Percentiles rank a stretch among this genome's conserved stretches.
Evolutionary conservation across 192 early-diverging fungal species (phyloP).

Genomic region (Endogone sp.): DNA sequence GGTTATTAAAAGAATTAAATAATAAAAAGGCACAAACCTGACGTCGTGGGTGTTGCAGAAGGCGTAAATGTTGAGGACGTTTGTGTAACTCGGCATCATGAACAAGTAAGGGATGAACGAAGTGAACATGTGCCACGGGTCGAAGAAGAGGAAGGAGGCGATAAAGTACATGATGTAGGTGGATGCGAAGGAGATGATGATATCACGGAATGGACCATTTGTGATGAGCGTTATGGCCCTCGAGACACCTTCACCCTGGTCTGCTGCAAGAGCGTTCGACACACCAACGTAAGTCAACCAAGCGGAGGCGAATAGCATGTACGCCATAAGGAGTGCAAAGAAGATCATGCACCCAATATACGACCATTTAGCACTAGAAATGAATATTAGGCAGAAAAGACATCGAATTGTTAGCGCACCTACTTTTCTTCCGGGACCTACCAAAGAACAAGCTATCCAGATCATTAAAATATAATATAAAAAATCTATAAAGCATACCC

Average conservation of each 20-base stretch:
- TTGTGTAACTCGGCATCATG: conserved; percentile 70
- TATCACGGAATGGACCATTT: conserved; percentile 61
- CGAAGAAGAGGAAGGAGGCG: conserved; percentile 59
- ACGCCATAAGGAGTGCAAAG: conserved; percentile 85
- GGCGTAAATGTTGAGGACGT: conserved; percentile 77
- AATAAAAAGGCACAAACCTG: conserved; percentile 18
- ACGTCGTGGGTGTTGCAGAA: conserved; percentile 42
- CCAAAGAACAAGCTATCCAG: background rate
- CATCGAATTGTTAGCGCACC: background rate
- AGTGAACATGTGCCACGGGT: conserved; percentile 80
- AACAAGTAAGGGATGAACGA: conserved; percentile 69
- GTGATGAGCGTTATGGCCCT: conserved; percentile 55
- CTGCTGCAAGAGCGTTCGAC: conserved; percentile 41
- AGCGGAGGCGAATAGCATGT: conserved; percentile 78
- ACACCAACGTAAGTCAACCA: conserved; percentile 64
- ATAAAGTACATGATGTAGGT: conserved; percentile 69
- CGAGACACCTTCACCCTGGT: conserved; percentile 29
- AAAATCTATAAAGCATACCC: conserved; percentile 45
- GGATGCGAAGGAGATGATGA: conserved; percentile 60
- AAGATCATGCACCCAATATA: conserved; percentile 72
- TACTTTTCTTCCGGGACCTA: no score
- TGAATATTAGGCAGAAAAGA: conserved; percentile 3
- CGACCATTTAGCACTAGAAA: conserved; percentile 56
- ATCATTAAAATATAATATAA: background rate
- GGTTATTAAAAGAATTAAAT: conserved; percentile 47